Conservation (phyloP, 2,329 filamentous ascomycete species). For the Penicillium sclerotigenum region DNA sequence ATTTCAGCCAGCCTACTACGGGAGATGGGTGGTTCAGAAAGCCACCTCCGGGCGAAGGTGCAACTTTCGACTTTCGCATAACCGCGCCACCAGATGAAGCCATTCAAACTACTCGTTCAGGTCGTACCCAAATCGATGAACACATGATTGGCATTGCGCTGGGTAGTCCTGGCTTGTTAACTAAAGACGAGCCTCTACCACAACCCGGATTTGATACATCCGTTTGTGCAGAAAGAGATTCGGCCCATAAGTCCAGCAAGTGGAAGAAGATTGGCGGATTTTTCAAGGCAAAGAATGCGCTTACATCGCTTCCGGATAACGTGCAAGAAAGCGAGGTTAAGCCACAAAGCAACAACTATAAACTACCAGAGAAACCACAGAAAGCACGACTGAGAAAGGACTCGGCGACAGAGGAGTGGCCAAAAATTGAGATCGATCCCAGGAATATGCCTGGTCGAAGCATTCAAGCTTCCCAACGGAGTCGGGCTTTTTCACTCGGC, state of each 20-base stretch:
- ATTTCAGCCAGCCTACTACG: constrained; percentile 22
- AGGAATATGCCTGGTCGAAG: neutral
- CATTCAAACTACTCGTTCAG: constrained; percentile 16
- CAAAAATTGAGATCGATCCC: constrained; percentile 14
- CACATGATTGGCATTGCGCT: constrained; percentile 69
- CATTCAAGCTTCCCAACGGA: constrained; percentile 3
- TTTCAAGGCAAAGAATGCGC: constrained; percentile 40
- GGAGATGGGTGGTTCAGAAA: constrained; percentile 20
- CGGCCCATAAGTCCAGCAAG: constrained; percentile 39
- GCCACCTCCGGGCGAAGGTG: constrained; percentile 10
- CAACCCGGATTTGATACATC: constrained; percentile 16
- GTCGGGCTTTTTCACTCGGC: constrained; percentile 12
- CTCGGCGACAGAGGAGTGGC: constrained; percentile 22
- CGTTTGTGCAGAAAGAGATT: constrained; percentile 10
- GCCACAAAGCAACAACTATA: constrained; percentile 5
- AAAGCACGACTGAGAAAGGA: neutral
- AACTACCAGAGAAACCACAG: neutral
- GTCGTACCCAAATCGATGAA: constrained; percentile 31
- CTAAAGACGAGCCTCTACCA: constrained; percentile 18
- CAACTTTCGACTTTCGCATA: constrained; percentile 34
- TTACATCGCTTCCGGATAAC: constrained; percentile 19
- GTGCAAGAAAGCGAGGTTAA: constrained; percentile 11
- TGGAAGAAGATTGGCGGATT: constrained; percentile 48
- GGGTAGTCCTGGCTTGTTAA: constrained; percentile 58
- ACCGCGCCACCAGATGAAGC: constrained; percentile 27